Percentiles rank a stretch among this genome's conserved stretches.
These are phyloP conservation scores for Rubus idaeus DNA, from an alignment of 306 rosid genomes.

Conservation along the genomic window DNA sequence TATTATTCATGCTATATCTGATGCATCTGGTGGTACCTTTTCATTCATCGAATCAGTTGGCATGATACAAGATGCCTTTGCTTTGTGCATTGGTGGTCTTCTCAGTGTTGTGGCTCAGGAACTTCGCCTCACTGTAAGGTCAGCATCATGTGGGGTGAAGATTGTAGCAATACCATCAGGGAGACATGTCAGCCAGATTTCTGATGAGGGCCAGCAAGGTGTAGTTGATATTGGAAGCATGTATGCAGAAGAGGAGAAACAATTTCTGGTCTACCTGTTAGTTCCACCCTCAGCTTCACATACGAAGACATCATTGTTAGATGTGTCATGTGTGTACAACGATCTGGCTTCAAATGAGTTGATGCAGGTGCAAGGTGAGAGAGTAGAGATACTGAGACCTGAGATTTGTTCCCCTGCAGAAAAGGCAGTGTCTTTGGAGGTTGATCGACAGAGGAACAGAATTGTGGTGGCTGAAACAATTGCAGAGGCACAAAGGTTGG, in stretches of 20 bases:
- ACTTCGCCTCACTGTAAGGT: conserved; percentile 27
- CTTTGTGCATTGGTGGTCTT: conserved; percentile 36
- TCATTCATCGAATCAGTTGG: conserved; percentile 18
- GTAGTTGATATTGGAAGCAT: conserved; percentile 16
- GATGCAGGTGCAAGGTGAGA: conserved; percentile 6
- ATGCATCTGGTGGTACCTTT: conserved; percentile 29
- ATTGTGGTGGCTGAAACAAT: conserved; percentile 8
- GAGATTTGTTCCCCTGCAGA: conserved; percentile 13
- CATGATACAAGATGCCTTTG: conserved; percentile 27
- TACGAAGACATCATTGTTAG: conserved; percentile 5
- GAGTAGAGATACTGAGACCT: background rate
- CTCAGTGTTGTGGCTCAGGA: conserved; percentile 43
- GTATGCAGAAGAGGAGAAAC: conserved; percentile 35
- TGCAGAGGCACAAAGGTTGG: conserved; percentile 11
- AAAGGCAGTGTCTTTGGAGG: conserved; percentile 8
- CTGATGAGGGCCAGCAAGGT: conserved; percentile 23
- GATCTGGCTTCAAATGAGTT: conserved; percentile 12
- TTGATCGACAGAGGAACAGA: conserved; percentile 19
- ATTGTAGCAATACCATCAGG: conserved; percentile 18
- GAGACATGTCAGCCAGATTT: conserved; percentile 12
- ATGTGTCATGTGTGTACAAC: conserved; percentile 12
- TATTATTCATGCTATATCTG: conserved; percentile 12
- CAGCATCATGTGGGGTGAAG: conserved; percentile 19
- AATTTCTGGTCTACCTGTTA: conserved; percentile 26
- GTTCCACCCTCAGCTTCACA: conserved; percentile 2